Base-by-base conservation (phyloP, 139 green algal genomes). In the Coelastrella sp. region DNA sequence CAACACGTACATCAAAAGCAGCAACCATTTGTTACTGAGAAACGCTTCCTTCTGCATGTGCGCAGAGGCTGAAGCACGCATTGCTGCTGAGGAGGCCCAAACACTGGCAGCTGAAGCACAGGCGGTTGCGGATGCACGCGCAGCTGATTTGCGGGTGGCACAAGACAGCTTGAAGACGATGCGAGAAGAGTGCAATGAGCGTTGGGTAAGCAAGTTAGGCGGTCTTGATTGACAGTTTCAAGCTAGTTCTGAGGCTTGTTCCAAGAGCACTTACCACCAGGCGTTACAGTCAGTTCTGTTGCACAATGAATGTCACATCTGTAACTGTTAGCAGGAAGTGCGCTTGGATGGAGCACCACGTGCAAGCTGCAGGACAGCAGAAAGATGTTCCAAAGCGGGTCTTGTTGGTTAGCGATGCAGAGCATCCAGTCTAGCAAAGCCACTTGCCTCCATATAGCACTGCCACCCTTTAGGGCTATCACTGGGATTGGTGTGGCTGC, bases 181-280 rank as follows among this genome's bases (percentile, higher is more conserved):
- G 93, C 81, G 92, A 56, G 83, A 94, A 86, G 93, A 95, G 90
- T 93, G 90, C 89, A 95, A 89, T 7, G 92, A 95, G 79, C 90
- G 90, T 65, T 95, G 93, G 93, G 93, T 94, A 79, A 89, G 93
- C 66, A n/a, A 7, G 32, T 47, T 47, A 47, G 32, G 32, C 32
- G 32, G 32, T 47, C 32, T 47, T 47, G 32, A 1, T 47, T 47
- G 32, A 47, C 32, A 47, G 32, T 47, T 47, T 47, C 32, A 14
- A n/a, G 47, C 14, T n/a, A 56, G 77, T 10, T 54, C 7, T 80
- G 4, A 60, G 3, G 3, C 4, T 58, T 19, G 3, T 81, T 64
- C n/a, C 82, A 79, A 65, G 5, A 47, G 8, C 5, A 58, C 83
- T 80, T n/a, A 88, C 83, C 83, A 88, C 68, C 66, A 88, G 13